Evolutionary conservation across 148 eudicot genomes (phyloP).

Genomic region (Rheum nobile): DNA sequence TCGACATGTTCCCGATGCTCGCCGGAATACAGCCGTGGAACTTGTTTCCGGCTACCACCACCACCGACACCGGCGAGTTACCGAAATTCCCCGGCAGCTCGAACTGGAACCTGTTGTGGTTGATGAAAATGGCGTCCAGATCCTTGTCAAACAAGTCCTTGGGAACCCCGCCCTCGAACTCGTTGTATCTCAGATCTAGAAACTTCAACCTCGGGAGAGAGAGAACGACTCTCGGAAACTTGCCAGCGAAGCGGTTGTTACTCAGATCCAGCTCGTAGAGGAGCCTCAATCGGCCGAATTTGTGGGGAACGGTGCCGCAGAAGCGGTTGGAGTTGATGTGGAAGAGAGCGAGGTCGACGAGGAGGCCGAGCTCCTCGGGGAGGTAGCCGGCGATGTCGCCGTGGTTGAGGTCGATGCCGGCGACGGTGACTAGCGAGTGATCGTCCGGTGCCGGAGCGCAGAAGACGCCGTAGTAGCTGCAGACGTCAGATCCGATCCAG

Average conservation of each 20-base stretch:
- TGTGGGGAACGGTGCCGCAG: slow-evolving; percentile 65
- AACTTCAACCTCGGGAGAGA: slow-evolving; percentile 38
- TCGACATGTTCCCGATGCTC: slow-evolving; percentile 69
- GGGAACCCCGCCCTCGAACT: slow-evolving; percentile 77
- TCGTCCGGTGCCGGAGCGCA: slow-evolving; percentile 64
- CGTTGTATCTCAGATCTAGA: slow-evolving; percentile 70
- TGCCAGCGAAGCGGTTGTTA: slow-evolving; percentile 80
- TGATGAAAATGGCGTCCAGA: slow-evolving; percentile 79
- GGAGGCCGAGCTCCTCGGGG: slow-evolving; percentile 66
- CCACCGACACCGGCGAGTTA: slow-evolving; percentile 85
- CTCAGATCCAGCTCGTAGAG: slow-evolving; percentile 76
- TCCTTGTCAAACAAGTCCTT: slow-evolving; percentile 45
- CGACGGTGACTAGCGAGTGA: slow-evolving; percentile 26
- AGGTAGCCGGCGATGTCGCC: slow-evolving; percentile 84
- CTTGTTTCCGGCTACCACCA: slow-evolving; percentile 66
- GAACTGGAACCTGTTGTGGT: slow-evolving; percentile 59
- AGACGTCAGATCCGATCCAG: slow-evolving; percentile 76
- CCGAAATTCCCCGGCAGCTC: slow-evolving; percentile 73
- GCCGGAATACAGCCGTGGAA: slow-evolving; percentile 82
- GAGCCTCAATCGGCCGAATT: slow-evolving; percentile 32
- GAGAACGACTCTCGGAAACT: slow-evolving; percentile 59
- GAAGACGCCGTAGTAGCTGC: slow-evolving; percentile 54
- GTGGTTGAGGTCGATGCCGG: slow-evolving; percentile 71
- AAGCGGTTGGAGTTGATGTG: slow-evolving; percentile 77
- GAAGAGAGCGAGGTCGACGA: slow-evolving; percentile 59